Percentiles rank a stretch among this genome's conserved stretches.
Conservation (phyloP, 2,329 filamentous ascomycete species). For the Graphilbum ipis-grandicollis region DNA sequence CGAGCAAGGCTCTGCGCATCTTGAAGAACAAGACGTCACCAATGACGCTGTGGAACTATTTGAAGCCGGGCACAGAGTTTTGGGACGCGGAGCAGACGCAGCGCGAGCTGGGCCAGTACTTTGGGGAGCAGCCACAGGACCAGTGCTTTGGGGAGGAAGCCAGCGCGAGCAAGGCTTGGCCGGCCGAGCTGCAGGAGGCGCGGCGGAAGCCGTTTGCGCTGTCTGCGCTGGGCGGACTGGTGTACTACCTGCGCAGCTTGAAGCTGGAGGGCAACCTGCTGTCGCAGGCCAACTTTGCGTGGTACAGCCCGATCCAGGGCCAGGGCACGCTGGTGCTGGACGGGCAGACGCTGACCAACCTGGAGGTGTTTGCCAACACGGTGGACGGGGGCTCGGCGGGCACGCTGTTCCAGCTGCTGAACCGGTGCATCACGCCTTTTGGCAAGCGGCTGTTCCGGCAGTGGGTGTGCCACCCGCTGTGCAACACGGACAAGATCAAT, state of each 20-base stretch:
- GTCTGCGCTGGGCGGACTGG: constrained; percentile 76
- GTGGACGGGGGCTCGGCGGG: constrained; percentile 73
- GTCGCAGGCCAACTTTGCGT: constrained; percentile 77
- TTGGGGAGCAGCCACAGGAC: constrained; percentile 19
- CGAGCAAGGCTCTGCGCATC: constrained; percentile 77
- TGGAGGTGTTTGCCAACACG: constrained; percentile 92
- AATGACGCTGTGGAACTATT: constrained; percentile 86
- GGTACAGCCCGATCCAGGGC: constrained; percentile 79
- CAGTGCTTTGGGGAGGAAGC: constrained; percentile 13
- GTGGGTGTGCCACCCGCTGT: constrained; percentile 92
- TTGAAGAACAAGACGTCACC: constrained; percentile 90
- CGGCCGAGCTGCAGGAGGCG: constrained; percentile 51
- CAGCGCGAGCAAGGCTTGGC: constrained; percentile 47
- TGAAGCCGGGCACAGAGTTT: constrained; percentile 79
- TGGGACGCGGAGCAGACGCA: constrained; percentile 72
- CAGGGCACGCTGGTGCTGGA: constrained; percentile 88
- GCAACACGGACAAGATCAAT: constrained; percentile 76
- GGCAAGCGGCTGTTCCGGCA: constrained; percentile 91
- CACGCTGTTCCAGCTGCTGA: constrained; percentile 78
- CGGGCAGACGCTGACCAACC: constrained; percentile 89
- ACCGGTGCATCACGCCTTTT: constrained; percentile 90
- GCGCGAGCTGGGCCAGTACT: constrained; percentile 75
- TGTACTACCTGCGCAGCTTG: constrained; percentile 71
- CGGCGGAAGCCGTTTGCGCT: constrained; percentile 68
- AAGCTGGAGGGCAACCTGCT: constrained; percentile 81